Evolutionary conservation across 176 grass and related monocot species (phyloP), one percentile per base, ranked within the genome.

Genomic region (Aegilops tauschii): DNA sequence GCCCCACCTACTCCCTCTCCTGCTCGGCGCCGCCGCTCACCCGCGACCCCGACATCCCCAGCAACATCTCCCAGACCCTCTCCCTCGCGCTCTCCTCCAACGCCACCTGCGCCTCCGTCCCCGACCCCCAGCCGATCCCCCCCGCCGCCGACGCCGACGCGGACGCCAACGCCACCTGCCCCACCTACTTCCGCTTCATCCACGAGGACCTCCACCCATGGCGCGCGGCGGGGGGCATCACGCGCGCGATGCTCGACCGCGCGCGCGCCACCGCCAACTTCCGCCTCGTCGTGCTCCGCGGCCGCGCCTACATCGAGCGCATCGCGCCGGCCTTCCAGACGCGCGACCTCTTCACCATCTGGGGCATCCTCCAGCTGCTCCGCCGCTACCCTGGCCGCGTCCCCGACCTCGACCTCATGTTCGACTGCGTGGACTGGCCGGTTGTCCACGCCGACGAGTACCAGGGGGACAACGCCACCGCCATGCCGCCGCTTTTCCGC

Each of bases 361-460:
- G 96, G 96, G 96, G 96, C 69, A 89, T 98, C n/a, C 87, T 98
- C 16, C 96, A 95, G 88, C 84, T 98, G 63, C 78, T 98, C 76
- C 90, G 89, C 47, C 85, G 81, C 42, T 98, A 95, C 86, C 96
- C 93, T 0, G 93, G 91, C 27, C 91, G 67, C 32, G 84, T 98
- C 34, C 96, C 96, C 23, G 96, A 98, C 77, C 88, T 98, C 61
- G 91, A 98, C 52, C 83, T 98, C 84, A 98, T 98, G 93, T 98
- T 98, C 47, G 88, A 91, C 81, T 92, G 90, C 80, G 86, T 89
- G 2, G 96, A 98, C 50, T 85, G 81, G 90, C 93, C 93, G 21
- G 80, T 93, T 2, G 83, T 95, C 36, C 85, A 34, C 27, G 82
- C 91, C 23, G 69, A 77, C 5, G 54, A 80, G 74, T 91, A 93